Conservation (phyloP, 2,329 filamentous ascomycete genomes). For the Achaetomium macrosporum region DNA sequence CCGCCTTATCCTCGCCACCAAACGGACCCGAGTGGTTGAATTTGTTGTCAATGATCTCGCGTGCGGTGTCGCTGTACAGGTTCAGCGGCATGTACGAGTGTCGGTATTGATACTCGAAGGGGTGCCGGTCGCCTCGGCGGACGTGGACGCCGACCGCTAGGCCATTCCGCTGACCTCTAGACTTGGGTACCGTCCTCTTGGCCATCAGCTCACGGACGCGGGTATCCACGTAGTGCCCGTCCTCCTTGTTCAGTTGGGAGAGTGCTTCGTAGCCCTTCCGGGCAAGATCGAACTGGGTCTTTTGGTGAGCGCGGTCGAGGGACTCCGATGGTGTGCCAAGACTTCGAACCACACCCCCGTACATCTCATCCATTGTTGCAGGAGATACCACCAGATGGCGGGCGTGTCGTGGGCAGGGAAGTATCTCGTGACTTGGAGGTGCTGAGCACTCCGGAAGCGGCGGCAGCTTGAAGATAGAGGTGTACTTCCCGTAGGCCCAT, state of each 20-base stretch:
- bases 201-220: conserved; percentile 52
- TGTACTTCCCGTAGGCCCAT: conserved; percentile 76
- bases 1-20: conserved; percentile 32
- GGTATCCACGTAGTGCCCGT: conserved; percentile 57
- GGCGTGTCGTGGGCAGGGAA: conserved; percentile 73
- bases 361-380: conserved; percentile 58
- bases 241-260: conserved; percentile 62
- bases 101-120: conserved; percentile 69
- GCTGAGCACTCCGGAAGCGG: conserved; percentile 61
- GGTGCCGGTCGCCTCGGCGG: conserved; percentile 72
- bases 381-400: conserved; percentile 69
- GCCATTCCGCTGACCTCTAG: conserved; percentile 39
- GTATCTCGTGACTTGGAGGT: conserved; percentile 67
- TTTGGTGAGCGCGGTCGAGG: conserved; percentile 46
- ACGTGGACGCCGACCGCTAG: conserved; percentile 68
- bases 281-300: conserved; percentile 62
- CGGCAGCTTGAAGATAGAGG: conserved; percentile 63
- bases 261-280: conserved; percentile 66
- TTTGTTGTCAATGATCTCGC: conserved; percentile 46
- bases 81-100: conserved; percentile 72
- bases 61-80: conserved; percentile 57
- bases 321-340: conserved; percentile 43
- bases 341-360: conserved; percentile 51
- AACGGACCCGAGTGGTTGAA: conserved; percentile 37
- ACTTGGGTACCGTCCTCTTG: conserved; percentile 33